Evolutionary conservation across 345 rosid genomes (phyloP).

Genomic region (Eucalyptus pauciflora): DNA sequence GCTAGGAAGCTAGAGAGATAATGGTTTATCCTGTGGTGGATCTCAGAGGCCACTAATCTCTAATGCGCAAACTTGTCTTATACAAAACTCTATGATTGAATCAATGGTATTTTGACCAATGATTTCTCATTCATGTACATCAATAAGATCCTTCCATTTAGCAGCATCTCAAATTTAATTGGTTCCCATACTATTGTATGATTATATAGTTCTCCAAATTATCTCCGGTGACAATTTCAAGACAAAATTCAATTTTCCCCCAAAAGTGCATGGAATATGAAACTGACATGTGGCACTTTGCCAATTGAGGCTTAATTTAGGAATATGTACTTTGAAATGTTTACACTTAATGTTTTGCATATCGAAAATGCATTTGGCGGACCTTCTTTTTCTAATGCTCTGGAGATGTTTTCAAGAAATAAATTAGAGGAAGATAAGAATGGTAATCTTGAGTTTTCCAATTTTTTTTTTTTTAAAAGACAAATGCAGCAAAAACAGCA

Average conservation of each 20-base stretch:
- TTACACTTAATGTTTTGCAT: background rate
- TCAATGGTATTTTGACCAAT: rapidly evolving
- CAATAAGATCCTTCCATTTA: background rate
- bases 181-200: background rate
- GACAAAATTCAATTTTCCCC: background rate
- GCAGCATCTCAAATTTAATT: background rate
- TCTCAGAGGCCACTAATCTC: background rate
- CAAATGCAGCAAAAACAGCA: background rate
- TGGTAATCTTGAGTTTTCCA: background rate
- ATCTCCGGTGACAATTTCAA: rapidly evolving
- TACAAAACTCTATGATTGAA: background rate
- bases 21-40: background rate
- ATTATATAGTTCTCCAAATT: background rate
- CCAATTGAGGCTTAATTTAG: background rate
- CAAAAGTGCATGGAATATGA: background rate
- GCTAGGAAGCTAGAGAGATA: rapidly evolving
- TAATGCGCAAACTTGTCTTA: too few relatives aligned
- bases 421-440: background rate
- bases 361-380: background rate
- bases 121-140: background rate
- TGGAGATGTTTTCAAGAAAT: background rate
- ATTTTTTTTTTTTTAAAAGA: background rate
- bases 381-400: background rate
- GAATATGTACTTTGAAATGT: rapidly evolving
- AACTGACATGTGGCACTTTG: background rate